phyloP scores from a whole-genome alignment of 2,329 filamentous ascomycete species.

The Verticillium albo-atrum region DNA sequence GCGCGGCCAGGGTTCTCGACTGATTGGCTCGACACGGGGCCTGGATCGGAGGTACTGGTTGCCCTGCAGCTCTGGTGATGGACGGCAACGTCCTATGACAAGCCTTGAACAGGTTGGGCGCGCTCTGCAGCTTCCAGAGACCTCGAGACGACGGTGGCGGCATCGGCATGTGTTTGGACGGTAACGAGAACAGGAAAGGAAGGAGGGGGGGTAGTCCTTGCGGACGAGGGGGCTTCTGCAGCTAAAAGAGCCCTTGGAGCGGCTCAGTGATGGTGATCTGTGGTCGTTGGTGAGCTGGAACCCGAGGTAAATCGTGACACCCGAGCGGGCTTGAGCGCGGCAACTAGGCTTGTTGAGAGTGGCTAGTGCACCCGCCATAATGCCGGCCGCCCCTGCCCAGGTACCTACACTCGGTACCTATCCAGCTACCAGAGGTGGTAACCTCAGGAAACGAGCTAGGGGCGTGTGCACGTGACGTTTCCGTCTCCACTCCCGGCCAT shows the following conservation, averaged over 20 bases:
- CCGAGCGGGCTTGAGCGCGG: neutral
- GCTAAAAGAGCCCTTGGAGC: neutral
- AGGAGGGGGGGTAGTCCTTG: neutral
- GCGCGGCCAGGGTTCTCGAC: slow-evolving; percentile 20
- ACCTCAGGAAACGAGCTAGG: no score
- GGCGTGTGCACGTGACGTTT: no score
- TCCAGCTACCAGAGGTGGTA: no score
- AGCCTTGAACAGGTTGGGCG: neutral
- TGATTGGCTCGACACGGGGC: slow-evolving; percentile 22
- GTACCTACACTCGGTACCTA: no score
- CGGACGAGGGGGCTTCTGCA: neutral
- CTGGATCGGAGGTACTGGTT: slow-evolving; percentile 8
- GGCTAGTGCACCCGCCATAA: no score
- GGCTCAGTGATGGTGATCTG: neutral
- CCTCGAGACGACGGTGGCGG: neutral
- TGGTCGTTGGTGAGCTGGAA: neutral
- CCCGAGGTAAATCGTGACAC: neutral
- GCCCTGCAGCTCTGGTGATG: neutral
- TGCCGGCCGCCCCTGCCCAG: no score
- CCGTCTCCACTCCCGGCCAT: no score
- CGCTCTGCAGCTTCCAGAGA: slow-evolving; percentile 1
- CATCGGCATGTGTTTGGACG: neutral
- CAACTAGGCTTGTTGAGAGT: neutral
- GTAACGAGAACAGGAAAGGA: neutral
- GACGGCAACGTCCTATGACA: neutral